Conservation (phyloP, 2,329 filamentous ascomycete genomes). For the Phaeosphaeriaceae sp. region DNA sequence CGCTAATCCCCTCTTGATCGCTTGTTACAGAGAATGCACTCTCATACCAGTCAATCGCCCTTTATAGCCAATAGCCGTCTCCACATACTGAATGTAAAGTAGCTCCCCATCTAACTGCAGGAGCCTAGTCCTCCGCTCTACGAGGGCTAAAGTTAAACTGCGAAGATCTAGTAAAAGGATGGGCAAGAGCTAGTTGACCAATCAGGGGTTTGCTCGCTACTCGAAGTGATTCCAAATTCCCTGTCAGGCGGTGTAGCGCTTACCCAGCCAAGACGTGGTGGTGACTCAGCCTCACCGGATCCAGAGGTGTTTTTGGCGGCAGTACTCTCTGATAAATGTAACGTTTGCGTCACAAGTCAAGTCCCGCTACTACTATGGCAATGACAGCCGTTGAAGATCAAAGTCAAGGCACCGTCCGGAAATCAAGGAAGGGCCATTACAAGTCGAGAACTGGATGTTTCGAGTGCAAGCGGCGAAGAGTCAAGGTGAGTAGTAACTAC, state of each 20-base stretch:
- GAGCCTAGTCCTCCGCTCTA: too few species aligned
- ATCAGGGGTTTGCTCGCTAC: not conserved
- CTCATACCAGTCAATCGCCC: too few species aligned
- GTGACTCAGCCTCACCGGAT: constrained; percentile 1
- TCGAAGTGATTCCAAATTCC: not conserved
- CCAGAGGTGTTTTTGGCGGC: not conserved
- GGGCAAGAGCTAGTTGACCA: too few species aligned
- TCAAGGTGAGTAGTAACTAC: constrained; percentile 8
- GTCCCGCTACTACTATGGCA: not conserved
- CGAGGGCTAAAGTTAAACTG: too few species aligned
- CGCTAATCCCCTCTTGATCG: too few species aligned
- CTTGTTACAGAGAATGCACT: too few species aligned
- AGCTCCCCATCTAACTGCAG: too few species aligned
- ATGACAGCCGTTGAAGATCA: not conserved
- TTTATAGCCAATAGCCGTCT: too few species aligned
- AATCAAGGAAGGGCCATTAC: constrained; percentile 1
- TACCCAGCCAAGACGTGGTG: not conserved
- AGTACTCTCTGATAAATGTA: not conserved
- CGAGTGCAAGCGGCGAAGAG: constrained; percentile 13
- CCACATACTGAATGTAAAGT: too few species aligned
- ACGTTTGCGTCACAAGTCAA: not conserved
- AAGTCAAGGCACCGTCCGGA: not conserved
- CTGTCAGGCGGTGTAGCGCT: not conserved
- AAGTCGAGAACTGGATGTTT: constrained; percentile 15
- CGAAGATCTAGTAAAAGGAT: too few species aligned